Conservation (phyloP, 805 yeast genomes). For the Candida insectalens region DNA sequence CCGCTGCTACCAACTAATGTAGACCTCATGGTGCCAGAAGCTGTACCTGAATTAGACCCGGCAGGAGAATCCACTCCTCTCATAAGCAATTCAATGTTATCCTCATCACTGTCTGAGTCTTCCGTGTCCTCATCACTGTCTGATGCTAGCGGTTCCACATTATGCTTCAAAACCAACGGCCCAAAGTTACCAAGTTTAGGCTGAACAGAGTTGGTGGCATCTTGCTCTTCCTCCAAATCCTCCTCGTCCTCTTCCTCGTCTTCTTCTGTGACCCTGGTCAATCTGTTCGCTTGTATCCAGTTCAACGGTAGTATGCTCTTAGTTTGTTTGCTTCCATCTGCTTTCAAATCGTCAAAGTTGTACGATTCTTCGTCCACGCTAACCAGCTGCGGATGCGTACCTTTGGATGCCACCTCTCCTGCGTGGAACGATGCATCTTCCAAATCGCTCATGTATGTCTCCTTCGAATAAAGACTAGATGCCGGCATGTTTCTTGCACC, state of each 20-base stretch:
- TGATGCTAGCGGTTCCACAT: constrained; percentile 3
- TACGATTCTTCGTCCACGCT: constrained; percentile 19
- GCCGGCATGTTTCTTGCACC: constrained; percentile 13
- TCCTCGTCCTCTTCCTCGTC: constrained; percentile 8
- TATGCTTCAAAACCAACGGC: constrained; percentile 8
- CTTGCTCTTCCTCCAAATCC: neutral
- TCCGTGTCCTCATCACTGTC: constrained; percentile 6
- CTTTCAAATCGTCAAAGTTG: constrained; percentile 14
- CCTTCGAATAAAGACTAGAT: constrained; percentile 21
- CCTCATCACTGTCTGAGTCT: constrained; percentile 24
- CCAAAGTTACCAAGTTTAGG: constrained; percentile 8
- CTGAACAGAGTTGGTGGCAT: too few species aligned
- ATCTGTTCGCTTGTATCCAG: constrained; percentile 11
- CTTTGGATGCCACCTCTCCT: constrained; percentile 21
- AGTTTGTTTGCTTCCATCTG: constrained; percentile 3
- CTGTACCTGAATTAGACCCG: constrained; percentile 10
- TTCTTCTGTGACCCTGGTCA: constrained; percentile 14
- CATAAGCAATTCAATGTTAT: constrained; percentile 21
- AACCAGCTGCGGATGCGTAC: constrained; percentile 18
- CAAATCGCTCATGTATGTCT: constrained; percentile 23
- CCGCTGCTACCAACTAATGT: too few species aligned
- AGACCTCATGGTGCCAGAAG: neutral
- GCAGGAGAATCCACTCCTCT: too few species aligned
- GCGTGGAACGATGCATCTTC: constrained; percentile 25
- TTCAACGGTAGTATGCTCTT: constrained; percentile 8